Conservation (phyloP, 2,329 filamentous ascomycete species). For the Juglanconis sp. region DNA sequence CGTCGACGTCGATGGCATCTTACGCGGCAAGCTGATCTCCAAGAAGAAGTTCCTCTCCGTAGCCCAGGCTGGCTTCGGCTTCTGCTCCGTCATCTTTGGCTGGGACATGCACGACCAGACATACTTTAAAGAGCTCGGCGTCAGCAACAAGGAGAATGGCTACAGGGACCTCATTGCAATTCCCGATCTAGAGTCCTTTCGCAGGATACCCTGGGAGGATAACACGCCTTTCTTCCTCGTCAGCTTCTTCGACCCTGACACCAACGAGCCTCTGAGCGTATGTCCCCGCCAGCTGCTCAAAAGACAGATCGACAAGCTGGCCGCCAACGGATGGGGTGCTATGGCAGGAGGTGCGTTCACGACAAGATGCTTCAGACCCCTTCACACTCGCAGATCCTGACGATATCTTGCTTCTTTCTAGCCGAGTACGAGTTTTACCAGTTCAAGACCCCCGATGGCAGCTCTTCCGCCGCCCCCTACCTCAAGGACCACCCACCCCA, state of each 20-base stretch:
- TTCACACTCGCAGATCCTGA: too few relatives aligned
- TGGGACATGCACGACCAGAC: conserved; percentile 97
- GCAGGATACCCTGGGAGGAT: conserved; percentile 87
- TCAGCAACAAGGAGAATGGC: conserved; percentile 88
- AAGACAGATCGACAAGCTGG: conserved; percentile 64
- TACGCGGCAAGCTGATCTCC: conserved; percentile 86
- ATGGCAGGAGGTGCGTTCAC: conserved; percentile 79
- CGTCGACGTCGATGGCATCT: conserved; percentile 79
- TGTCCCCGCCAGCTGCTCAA: conserved; percentile 77
- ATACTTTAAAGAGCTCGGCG: conserved; percentile 78
- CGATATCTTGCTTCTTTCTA: conserved; percentile 32
- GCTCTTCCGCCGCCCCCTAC: conserved; percentile 69
- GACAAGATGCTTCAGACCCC: neutral
- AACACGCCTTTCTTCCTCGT: conserved; percentile 83
- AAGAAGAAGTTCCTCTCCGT: conserved; percentile 91
- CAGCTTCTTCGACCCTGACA: conserved; percentile 80
- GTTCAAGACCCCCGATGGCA: conserved; percentile 68
- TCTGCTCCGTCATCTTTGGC: conserved; percentile 91
- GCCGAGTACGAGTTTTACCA: conserved; percentile 96
- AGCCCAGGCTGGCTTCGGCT: conserved; percentile 78
- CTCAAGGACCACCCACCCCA: conserved; percentile 70
- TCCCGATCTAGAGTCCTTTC: conserved; percentile 72
- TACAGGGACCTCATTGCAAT: conserved; percentile 83
- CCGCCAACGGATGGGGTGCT: conserved; percentile 68
- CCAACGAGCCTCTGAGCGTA: conserved; percentile 65